These are phyloP conservation scores for Oropetium thomaeum DNA, from an alignment of 176 grass and related monocot species.

Conservation along the genomic window DNA sequence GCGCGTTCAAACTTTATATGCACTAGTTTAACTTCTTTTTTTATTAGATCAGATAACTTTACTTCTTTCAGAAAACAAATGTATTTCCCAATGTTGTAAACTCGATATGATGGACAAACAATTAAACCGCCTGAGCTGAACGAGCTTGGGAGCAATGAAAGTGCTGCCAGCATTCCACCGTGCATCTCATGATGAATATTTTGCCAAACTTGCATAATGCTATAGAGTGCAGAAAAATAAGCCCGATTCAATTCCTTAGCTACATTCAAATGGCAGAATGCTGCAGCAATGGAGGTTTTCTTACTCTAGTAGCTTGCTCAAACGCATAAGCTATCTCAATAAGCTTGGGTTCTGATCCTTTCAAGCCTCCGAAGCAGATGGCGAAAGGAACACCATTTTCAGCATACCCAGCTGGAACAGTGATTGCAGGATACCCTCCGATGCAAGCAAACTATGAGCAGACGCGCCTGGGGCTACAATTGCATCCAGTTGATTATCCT, in stretches of 20 bases:
- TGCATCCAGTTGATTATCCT: slow-evolving; percentile 53
- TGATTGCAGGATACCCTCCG: slow-evolving; percentile 65
- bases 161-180: not conserved
- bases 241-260: not conserved
- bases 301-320: slow-evolving; percentile 62
- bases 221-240: not conserved
- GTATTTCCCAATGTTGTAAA: too few species aligned
- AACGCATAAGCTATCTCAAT: slow-evolving; percentile 78
- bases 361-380: slow-evolving; percentile 70
- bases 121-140: too few species aligned
- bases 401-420: slow-evolving; percentile 68
- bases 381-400: slow-evolving; percentile 46
- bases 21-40: too few species aligned
- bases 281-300: slow-evolving; percentile 52
- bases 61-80: not conserved
- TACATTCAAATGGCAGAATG: slow-evolving; percentile 37
- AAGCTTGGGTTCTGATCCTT: slow-evolving; percentile 66
- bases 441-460: slow-evolving; percentile 58
- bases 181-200: not conserved
- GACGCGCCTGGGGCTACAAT: slow-evolving; percentile 47
- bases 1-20: too few species aligned
- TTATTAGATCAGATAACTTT: too few species aligned
- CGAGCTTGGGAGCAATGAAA: too few species aligned
- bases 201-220: not conserved
- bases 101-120: too few species aligned